Evolutionary conservation across 768 basidiomycete genomes (phyloP), one percentile per base, ranked within the genome.

Genomic region (Cubamyces lactineus): DNA sequence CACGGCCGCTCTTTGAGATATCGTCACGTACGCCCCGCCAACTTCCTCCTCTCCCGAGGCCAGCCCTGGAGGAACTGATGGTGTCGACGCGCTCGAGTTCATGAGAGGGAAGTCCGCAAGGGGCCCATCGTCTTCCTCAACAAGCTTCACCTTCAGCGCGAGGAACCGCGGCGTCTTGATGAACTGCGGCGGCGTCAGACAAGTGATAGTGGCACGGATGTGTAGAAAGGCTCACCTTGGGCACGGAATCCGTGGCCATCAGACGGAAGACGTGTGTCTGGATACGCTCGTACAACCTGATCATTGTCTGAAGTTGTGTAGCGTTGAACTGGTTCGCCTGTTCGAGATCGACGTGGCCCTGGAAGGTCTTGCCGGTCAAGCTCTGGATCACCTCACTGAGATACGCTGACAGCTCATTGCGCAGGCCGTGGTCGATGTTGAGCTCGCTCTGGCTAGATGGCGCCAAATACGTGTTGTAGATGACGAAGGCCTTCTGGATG

Each of bases 221-320:
- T 43, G 23, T 56, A 19, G 38, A 16, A 6, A 1, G 19, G 69
- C 80, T 28, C 69, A 92, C 92, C 83, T 96, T 96, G 15, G 97
- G 97, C n/a, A 99, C 90, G 7, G 96, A 98, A 75, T 99, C 97
- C 58, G 96, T 96, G 17, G 97, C 95, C 92, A 99, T 96, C 69
- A 99, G 73, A 49, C 96, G 86, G 81, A 98, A 98, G 66, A 98
- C 94, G 70, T 98, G 96, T 21, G 83, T 89, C 76, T 98, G 97
- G 57, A 99, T 99, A 59, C 96, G 87, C 75, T 96, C 96, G 74
- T 98, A 99, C 67, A 98, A 76, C 67, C 85, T 80, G 67, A 99
- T 92, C 83, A 98, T 90, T 46, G 86, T 91, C 77, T 96, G 94
- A 46, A 99, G 79, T 74, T 98, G 96, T 42, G 93, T 98, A 19